Base-by-base conservation (phyloP, 2,329 filamentous ascomycete species). In the Aspergillus novoparasiticus region DNA sequence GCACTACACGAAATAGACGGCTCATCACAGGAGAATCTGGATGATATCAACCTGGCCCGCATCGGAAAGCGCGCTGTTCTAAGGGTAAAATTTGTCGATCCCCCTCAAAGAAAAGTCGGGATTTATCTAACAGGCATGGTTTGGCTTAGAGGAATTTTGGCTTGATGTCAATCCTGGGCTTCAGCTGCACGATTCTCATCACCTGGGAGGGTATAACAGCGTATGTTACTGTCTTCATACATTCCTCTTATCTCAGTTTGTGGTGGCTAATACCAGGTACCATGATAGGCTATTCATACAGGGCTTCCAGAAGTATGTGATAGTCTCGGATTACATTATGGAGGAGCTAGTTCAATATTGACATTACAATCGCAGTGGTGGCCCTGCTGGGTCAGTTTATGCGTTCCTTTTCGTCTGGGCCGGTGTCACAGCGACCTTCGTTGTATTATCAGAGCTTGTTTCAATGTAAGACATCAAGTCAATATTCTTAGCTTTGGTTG, bases 161-260 rank as follows among this genome's bases (percentile, higher is more conserved):
- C 6, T 72, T 79, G 60, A 66, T 80, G 57, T 79, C 78, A 3
- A 79, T 78, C 26, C 71, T 79, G 45, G 78, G 78, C 12, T 79
- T 80, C 64, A 77, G 76, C 43, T 76, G 74, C 61, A 78, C 77
- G 6, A 72, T 80, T 56, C 74, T 79, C 68, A 70, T 71, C 36
- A 79, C 77, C 6, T 80, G 78, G 78, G 78, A 80, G 63, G 77
- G 73, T 6, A 54, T 54, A n/a, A 12, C 30, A 14, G 30, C 32
- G 51, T 54, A 54, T 6, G 70, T 78, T 54, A 66, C 78, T 11
- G 72, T 75, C 76, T 12, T 16, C 8, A 53, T n/a, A 8, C 4
- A 16, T 12, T 1, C 2, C 16, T 11, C 30, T 12, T 4, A 3
- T 34, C 12, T 54, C 8, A 4, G 12, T 19, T 6, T 32, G 16